Evolutionary conservation across 2,329 filamentous ascomycete species (phyloP).

Genomic region (Cercospora sp.): DNA sequence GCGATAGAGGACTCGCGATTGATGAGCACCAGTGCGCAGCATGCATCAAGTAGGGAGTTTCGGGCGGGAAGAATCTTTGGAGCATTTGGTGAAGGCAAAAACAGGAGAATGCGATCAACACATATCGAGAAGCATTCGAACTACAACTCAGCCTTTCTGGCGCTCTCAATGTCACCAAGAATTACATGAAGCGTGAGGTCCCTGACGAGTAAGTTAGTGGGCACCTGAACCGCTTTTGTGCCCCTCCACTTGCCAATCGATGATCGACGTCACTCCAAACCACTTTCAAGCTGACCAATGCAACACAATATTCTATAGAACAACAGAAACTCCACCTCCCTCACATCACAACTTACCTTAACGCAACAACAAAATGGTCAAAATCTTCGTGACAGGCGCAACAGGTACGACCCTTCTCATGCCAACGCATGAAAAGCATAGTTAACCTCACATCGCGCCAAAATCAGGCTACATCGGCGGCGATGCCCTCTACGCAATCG

Average conservation of each 20-base stretch:
- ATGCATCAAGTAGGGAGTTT: neutral
- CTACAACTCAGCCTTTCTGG: neutral
- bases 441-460: neutral
- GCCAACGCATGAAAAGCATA: neutral
- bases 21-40: neutral
- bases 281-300: neutral
- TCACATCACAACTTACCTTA: neutral
- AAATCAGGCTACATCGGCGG: constrained; percentile 43
- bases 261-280: neutral
- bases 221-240: neutral
- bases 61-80: neutral
- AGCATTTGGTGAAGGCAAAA: neutral
- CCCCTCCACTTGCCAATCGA: neutral
- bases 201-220: neutral
- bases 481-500: constrained; percentile 47
- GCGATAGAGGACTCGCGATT: neutral
- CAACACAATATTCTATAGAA: neutral
- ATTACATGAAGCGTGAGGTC: no score
- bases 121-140: neutral
- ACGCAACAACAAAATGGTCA: constrained; percentile 24
- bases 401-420: constrained; percentile 1
- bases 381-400: constrained; percentile 30
- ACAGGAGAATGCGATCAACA: neutral
- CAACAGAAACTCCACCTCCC: neutral
- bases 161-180: no score